Evolutionary conservation across 805 yeast genomes (phyloP), one percentile per base, ranked within the genome.

Genomic region (Hagleromyces aurorensis): DNA sequence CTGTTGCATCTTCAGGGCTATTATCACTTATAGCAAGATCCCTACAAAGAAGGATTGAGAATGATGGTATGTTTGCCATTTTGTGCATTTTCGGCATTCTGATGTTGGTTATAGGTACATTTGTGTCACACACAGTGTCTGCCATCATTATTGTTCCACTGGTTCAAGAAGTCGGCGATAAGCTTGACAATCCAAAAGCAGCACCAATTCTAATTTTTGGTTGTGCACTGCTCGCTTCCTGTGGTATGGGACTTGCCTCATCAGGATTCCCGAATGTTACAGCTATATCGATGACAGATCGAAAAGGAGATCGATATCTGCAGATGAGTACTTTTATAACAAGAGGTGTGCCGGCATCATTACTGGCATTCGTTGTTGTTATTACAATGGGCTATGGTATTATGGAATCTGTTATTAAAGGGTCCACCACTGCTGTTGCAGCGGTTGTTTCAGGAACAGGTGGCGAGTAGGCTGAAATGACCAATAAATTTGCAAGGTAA

Each of bases 251-350:
- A 4, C 66, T 89, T 34, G 96, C 97, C 2, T 87, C 97, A 0
- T 79, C 94, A 0, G 97, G 98, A 0, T 91, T 91, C 68, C 98
- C 98, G n/a, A 89, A 91, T 50, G 95, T 91, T 20, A 87, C 97
- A 0, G 98, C 97, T 0, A 84, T 91, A 37, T 84, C 96, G 39
- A 78, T 84, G 79, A 72, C 87, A 3, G 95, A 89, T 52, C 91
- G 82, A 39, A 70, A 85, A 27, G 96, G 96, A n/a, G 73, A 75
- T 28, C 83, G 93, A 16, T 89, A 87, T 50, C 62, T 89, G 43
- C 75, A 78, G 7, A 96, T 86, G 19, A 64, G 69, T 16, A 79
- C 82, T 4, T 91, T 89, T 52, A 81, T 89, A 32, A 78, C 82
- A 4, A 71, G 94, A 42, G 98, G 98, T 57, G 84, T 87, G 5